Base-by-base conservation (phyloP, 1,284 basidiomycete species). In the Anthracocystis setariae region DNA sequence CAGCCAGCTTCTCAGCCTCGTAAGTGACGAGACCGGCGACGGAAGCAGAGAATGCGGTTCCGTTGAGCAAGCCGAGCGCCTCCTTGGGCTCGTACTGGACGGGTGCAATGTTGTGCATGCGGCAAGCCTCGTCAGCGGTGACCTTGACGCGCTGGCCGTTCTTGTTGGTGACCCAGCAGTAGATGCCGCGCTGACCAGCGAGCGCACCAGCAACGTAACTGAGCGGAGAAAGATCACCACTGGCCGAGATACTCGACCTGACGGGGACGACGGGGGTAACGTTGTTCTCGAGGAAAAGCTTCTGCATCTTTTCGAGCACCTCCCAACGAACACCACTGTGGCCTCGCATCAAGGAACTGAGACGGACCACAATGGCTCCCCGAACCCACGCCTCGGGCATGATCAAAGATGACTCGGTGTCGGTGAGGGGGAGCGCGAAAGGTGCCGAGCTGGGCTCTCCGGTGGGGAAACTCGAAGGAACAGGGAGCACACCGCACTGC, bases 361-460 rank as follows among this genome's bases (percentile, higher is more conserved):
- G 90, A 72, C 92, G 90, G 67, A 94, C 87, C 9, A 92, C 85
- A 73, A 94, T 92, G 1, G 92, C 92, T 15, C 90, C 92, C 48
- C 92, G 89, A n/a, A 92, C 92, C 90, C 92, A 93, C 8, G 91
- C 85, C 68, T 91, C 89, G n/a, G 92, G 92, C 68, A 75, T 70
- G 51, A 70, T 45, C 29, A 73, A 42, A 8, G 60, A 49, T 12
- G 61, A 58, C 45, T 73, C 65, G 25, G 70, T 68, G 42, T 73
- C 70, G 5, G 65, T 73, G 33, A 73, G 37, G 2, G 70, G 70
- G 25, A 73, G 58, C 3, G 70, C 70, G 23, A 64, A 73, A 9
- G 70, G 64, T 7, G 70, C 65, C 33, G 61, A 51, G 51, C 73
- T 74, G 9, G 73, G 63, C 49, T 70, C 64, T 23, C 73, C 69